A percentile compares a stretch with the other conserved stretches of the same genome.
Evolutionary conservation across 306 rosid genomes (phyloP).

Genomic region (Phaseolus lunatus): DNA sequence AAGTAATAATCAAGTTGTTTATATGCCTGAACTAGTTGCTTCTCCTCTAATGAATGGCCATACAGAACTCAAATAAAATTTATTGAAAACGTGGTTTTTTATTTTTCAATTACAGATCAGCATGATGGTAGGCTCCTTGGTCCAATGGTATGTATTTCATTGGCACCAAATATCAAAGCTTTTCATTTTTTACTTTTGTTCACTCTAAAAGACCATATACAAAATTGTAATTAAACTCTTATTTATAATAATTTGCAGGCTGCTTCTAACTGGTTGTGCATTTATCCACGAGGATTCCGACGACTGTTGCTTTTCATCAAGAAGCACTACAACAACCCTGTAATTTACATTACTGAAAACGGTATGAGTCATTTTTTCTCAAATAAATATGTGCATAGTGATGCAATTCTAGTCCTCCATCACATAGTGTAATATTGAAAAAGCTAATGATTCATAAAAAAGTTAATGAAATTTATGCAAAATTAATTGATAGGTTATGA

Average conservation of each 20-base stretch:
- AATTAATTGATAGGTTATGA: constrained; percentile 47
- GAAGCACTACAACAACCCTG: constrained; percentile 50
- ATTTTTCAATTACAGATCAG: constrained; percentile 45
- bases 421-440: neutral
- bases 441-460: neutral
- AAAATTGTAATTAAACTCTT: neutral
- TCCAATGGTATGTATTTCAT: constrained; percentile 47
- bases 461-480: constrained; percentile 3
- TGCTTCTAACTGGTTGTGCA: constrained; percentile 48
- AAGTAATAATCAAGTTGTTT: constrained; percentile 47
- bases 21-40: constrained; percentile 14
- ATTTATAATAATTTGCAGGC: constrained; percentile 42
- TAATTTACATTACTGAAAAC: constrained; percentile 57
- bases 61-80: constrained; percentile 26
- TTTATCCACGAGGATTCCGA: constrained; percentile 54
- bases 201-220: neutral
- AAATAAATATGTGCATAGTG: neutral
- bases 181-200: neutral
- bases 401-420: too few relatives aligned
- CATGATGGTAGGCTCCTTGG: constrained; percentile 45
- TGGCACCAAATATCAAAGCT: constrained; percentile 17
- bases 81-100: constrained; percentile 10
- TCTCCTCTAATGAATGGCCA: constrained; percentile 11
- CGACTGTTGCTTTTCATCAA: constrained; percentile 47
- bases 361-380: constrained; percentile 47